Conservation (phyloP, 2,329 filamentous ascomycete species). For the Didymellaceae sp. region DNA sequence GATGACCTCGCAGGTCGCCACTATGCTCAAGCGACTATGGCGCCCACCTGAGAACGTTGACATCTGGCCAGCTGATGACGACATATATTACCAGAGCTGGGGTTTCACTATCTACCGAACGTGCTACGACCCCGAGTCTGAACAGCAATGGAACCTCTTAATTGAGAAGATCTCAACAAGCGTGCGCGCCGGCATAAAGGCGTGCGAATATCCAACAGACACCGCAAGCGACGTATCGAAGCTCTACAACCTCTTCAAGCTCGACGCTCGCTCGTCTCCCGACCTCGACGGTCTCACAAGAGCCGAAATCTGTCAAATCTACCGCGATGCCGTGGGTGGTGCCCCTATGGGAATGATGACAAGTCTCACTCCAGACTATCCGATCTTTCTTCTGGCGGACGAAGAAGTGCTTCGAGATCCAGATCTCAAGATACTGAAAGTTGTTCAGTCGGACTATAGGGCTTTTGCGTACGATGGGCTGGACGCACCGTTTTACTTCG, state of each 20-base stretch:
- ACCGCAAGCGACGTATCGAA: neutral
- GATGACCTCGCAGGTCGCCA: no score
- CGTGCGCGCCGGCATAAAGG: no score
- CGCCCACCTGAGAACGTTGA: neutral
- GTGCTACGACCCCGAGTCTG: neutral
- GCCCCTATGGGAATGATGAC: neutral
- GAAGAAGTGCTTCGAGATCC: neutral
- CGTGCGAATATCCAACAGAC: no score
- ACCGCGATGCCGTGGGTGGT: neutral
- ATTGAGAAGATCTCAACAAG: neutral
- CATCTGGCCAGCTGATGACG: neutral
- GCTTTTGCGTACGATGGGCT: no score
- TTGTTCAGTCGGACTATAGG: no score
- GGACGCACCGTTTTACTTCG: no score
- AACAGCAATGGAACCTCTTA: neutral
- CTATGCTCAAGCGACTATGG: neutral
- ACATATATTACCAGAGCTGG: neutral
- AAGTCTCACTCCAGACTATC: constrained; percentile 2
- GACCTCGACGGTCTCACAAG: neutral
- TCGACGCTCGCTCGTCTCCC: neutral
- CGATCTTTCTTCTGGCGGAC: neutral
- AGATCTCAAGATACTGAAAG: no score
- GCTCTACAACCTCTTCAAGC: neutral
- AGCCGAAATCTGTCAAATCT: neutral
- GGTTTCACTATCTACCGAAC: neutral